Percentiles rank a stretch among this genome's conserved stretches.
Conservation (phyloP, 208 protist species). For the Wallacemonas rigidus region DNA sequence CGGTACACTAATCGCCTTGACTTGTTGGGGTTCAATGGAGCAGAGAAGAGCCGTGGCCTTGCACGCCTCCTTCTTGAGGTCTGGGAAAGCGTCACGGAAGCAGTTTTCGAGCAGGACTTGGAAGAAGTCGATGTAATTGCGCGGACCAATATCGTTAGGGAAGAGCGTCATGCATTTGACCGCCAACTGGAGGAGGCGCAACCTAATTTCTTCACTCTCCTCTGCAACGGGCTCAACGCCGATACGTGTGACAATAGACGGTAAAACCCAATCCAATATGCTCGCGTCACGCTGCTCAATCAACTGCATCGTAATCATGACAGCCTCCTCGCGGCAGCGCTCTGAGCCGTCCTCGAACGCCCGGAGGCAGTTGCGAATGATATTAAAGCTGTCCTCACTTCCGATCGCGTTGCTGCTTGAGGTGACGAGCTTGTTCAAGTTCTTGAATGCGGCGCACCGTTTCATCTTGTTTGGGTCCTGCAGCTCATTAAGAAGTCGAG, state of each 20-base stretch:
- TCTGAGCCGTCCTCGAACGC: slow-evolving; percentile 83
- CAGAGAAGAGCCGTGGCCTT: slow-evolving; percentile 65
- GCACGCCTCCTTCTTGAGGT: slow-evolving; percentile 88
- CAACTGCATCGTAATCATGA: slow-evolving; percentile 45
- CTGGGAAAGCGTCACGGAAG: slow-evolving; percentile 74
- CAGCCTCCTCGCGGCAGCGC: slow-evolving; percentile 74
- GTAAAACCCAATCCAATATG: slow-evolving; percentile 89
- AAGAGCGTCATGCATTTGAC: slow-evolving; percentile 76
- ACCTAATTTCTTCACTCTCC: slow-evolving; percentile 82
- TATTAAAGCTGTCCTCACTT: slow-evolving; percentile 46
- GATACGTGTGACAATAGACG: slow-evolving; percentile 81
- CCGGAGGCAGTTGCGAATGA: slow-evolving; percentile 62
- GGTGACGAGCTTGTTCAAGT: slow-evolving; percentile 43
- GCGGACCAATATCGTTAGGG: slow-evolving; percentile 84
- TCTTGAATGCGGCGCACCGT: slow-evolving; percentile 68
- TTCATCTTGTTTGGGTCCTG: slow-evolving; percentile 68
- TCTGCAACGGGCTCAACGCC: slow-evolving; percentile 70
- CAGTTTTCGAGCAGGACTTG: slow-evolving; percentile 86
- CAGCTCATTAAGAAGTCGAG: slow-evolving; percentile 76
- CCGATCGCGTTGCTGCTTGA: slow-evolving; percentile 19
- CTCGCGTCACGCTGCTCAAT: slow-evolving; percentile 47
- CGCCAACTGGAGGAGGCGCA: slow-evolving; percentile 68
- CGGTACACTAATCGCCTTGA: slow-evolving; percentile 62
- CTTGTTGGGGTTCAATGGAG: slow-evolving; percentile 70
- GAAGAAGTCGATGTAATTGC: slow-evolving; percentile 91